phyloP scores from a whole-genome alignment of 2,329 filamentous ascomycete species.

The Pseudogymnoascus sp. region DNA sequence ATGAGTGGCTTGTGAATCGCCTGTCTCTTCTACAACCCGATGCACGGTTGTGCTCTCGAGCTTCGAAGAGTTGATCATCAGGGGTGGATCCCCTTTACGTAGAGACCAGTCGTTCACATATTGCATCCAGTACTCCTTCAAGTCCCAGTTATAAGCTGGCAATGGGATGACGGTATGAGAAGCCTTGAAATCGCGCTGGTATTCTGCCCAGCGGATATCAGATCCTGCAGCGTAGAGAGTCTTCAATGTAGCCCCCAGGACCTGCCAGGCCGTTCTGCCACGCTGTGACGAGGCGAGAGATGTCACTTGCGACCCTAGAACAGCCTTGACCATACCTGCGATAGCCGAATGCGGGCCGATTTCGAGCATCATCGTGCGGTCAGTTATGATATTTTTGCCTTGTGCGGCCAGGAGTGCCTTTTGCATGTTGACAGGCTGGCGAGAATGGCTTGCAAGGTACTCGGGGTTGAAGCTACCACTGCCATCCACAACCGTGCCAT shows the following conservation, averaged over 20 bases:
- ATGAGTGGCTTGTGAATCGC: too few species aligned
- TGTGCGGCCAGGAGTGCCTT: slow-evolving; percentile 25
- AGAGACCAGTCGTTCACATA: slow-evolving; percentile 60
- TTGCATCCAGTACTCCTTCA: slow-evolving; percentile 62
- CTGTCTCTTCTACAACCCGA: too few species aligned
- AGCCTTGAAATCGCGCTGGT: slow-evolving; percentile 54
- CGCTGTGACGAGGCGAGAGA: slow-evolving; percentile 19
- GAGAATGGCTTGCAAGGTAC: slow-evolving; percentile 29
- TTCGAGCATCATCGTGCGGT: too few species aligned
- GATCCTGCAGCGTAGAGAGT: slow-evolving; percentile 51
- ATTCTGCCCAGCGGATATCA: slow-evolving; percentile 64
- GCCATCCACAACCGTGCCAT: too few species aligned
- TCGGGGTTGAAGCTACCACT: slow-evolving; percentile 27
- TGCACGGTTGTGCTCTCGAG: too few species aligned
- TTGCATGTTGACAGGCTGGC: too few species aligned
- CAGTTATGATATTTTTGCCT: slow-evolving; percentile 20
- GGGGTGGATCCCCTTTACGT: too few species aligned
- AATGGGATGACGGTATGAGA: slow-evolving; percentile 54
- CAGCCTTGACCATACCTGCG: too few species aligned
- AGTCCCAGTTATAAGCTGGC: slow-evolving; percentile 62
- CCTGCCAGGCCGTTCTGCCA: slow-evolving; percentile 16
- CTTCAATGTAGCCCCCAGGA: slow-evolving; percentile 13
- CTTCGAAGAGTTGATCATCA: too few species aligned
- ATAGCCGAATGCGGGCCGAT: too few species aligned
- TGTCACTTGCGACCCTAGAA: too few species aligned